Conservation (phyloP, 2,329 filamentous ascomycete species). For the Penicillium janthinellum region DNA sequence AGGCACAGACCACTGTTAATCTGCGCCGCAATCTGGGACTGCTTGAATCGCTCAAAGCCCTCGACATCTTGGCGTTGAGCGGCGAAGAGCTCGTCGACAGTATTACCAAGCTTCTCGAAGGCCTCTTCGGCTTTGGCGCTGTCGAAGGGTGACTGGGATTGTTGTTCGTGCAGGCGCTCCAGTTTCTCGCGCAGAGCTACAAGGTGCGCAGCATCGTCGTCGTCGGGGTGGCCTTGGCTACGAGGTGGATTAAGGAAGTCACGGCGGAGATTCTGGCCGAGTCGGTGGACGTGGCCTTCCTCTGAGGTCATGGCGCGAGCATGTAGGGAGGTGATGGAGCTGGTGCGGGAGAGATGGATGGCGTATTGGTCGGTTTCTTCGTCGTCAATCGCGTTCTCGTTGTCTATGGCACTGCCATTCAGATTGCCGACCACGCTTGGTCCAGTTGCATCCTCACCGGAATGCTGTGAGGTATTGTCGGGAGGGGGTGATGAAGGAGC, state of each 20-base stretch:
- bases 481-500: slow-evolving; percentile 20
- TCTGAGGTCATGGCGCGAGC: slow-evolving; percentile 66
- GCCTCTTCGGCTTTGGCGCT: slow-evolving; percentile 43
- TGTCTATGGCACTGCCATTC: slow-evolving; percentile 31
- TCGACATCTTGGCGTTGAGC: slow-evolving; percentile 47
- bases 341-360: slow-evolving; percentile 58
- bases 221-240: slow-evolving; percentile 40
- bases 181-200: slow-evolving; percentile 47
- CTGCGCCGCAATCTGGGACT: slow-evolving; percentile 51
- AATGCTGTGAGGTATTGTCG: slow-evolving; percentile 39
- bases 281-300: slow-evolving; percentile 70
- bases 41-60: slow-evolving; percentile 47
- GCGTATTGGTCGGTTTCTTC: slow-evolving; percentile 47
- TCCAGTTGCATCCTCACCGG: slow-evolving; percentile 32
- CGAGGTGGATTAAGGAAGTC: slow-evolving; percentile 59
- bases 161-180: slow-evolving; percentile 46
- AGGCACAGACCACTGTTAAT: slow-evolving; percentile 43
- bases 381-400: slow-evolving; percentile 40
- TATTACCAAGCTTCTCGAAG: slow-evolving; percentile 47
- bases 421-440: slow-evolving; percentile 36
- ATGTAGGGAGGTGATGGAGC: slow-evolving; percentile 68
- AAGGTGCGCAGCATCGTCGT: slow-evolving; percentile 48
- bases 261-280: slow-evolving; percentile 67
- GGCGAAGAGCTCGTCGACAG: slow-evolving; percentile 48
- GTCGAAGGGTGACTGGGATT: slow-evolving; percentile 45